phyloP scores from a whole-genome alignment of 176 grass and related monocot genomes.

The Rhynchospora tenuis region DNA sequence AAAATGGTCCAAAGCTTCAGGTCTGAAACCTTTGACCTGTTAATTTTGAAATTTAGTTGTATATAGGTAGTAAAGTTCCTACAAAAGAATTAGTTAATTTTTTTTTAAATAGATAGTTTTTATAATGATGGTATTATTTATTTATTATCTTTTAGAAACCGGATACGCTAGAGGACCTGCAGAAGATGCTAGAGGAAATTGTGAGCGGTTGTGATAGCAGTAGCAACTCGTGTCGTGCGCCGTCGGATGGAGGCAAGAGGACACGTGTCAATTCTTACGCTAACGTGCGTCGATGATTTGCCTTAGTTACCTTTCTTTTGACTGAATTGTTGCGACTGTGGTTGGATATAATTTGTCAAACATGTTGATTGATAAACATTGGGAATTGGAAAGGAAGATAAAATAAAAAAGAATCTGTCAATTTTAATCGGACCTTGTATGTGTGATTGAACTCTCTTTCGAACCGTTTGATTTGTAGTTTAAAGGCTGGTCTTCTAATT shows the following conservation, averaged over 20 bases:
- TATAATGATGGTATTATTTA: too few species aligned
- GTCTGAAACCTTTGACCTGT: neutral
- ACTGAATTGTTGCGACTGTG: neutral
- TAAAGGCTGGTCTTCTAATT: neutral
- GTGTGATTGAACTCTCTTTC: neutral
- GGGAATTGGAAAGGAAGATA: neutral
- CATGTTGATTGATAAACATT: too few species aligned
- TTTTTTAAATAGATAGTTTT: too few species aligned
- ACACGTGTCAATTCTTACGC: slow-evolving; percentile 44
- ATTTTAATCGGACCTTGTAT: neutral
- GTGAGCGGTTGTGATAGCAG: slow-evolving; percentile 32
- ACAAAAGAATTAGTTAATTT: too few species aligned
- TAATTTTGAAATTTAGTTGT: neutral
- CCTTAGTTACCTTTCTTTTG: neutral
- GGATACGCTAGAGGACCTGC: slow-evolving; percentile 79
- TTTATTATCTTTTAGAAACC: slow-evolving; percentile 45
- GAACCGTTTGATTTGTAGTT: neutral
- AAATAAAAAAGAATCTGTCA: slow-evolving; percentile 7
- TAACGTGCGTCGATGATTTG: slow-evolving; percentile 41
- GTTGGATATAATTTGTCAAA: neutral
- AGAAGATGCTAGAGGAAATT: slow-evolving; percentile 90
- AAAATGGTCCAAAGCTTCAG: too few species aligned
- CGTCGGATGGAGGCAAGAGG: slow-evolving; percentile 37
- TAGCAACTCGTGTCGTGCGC: slow-evolving; percentile 18
- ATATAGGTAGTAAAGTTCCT: too few species aligned